Conservation (phyloP, 441 rosid species). For the Hura crepitans region DNA sequence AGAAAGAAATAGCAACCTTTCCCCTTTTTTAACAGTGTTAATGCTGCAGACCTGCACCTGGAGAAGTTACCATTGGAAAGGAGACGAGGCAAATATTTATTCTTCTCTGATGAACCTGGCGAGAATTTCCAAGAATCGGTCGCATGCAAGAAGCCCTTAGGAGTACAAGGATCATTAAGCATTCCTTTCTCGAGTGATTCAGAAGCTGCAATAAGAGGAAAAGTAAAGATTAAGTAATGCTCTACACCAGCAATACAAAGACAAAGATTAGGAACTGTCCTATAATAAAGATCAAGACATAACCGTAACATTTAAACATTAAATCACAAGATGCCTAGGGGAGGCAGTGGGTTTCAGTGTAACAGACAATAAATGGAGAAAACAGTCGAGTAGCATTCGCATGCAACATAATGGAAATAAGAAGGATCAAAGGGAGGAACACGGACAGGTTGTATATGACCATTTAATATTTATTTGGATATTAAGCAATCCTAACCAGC, state of each 20-base stretch:
- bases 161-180: constrained; percentile 69
- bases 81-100: constrained; percentile 33
- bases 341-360: not conserved
- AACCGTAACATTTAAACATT: not conserved
- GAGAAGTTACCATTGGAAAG: constrained; percentile 79
- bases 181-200: constrained; percentile 36
- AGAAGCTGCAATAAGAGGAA: constrained; percentile 39
- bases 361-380: not conserved
- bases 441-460: not conserved
- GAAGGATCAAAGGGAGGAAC: not conserved
- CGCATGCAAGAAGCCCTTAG: constrained; percentile 52
- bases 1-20: constrained; percentile 43
- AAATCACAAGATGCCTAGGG: too few species aligned
- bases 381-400: not conserved
- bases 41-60: constrained; percentile 71
- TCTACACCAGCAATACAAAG: not conserved
- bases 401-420: not conserved
- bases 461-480: too few species aligned
- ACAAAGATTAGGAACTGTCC: not conserved
- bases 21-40: constrained; percentile 55
- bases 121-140: constrained; percentile 34
- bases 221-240: not conserved
- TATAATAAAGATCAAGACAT: not conserved
- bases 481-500: too few species aligned
- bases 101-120: constrained; percentile 43